Percentiles rank a stretch among this genome's conserved stretches.
Evolutionary conservation across 768 basidiomycete genomes (phyloP).

Genomic region (Trametes cubensis): DNA sequence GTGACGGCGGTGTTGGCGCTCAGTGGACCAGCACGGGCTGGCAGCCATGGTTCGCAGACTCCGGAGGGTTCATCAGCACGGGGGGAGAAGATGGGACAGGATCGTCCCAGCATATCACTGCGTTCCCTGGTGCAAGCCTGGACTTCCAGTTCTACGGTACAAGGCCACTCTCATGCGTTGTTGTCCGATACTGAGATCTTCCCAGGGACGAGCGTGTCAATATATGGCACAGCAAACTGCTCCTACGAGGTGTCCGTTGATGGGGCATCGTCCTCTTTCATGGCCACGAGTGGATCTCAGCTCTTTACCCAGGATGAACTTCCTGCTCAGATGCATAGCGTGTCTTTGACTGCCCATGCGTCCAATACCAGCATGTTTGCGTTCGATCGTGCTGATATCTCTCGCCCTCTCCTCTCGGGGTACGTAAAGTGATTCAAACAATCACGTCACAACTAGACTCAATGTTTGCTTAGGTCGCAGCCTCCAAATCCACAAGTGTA

Average conservation of each 20-base stretch:
- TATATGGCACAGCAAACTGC: slow-evolving; percentile 50
- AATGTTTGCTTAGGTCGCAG: background rate
- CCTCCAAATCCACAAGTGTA: slow-evolving; percentile 30
- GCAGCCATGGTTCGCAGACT: slow-evolving; percentile 25
- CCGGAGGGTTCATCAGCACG: slow-evolving; percentile 14
- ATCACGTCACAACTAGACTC: background rate
- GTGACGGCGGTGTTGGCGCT: slow-evolving; percentile 21
- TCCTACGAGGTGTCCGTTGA: slow-evolving; percentile 56
- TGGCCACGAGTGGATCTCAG: slow-evolving; percentile 21
- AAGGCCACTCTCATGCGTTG: too few relatives aligned
- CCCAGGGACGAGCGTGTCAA: slow-evolving; percentile 65
- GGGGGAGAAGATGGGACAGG: slow-evolving; percentile 19
- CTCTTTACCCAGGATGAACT: slow-evolving; percentile 53
- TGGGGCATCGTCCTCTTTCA: slow-evolving; percentile 30
- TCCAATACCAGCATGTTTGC: slow-evolving; percentile 24
- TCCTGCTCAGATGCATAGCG: slow-evolving; percentile 49
- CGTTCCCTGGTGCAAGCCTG: slow-evolving; percentile 30
- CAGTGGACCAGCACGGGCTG: slow-evolving; percentile 23
- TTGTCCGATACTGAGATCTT: background rate
- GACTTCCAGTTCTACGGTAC: slow-evolving; percentile 34
- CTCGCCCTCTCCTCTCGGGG: slow-evolving; percentile 31
- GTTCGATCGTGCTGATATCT: slow-evolving; percentile 60
- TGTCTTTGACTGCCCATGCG: slow-evolving; percentile 52
- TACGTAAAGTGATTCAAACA: background rate
- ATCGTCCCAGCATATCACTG: slow-evolving; percentile 25